A percentile compares a stretch with the other conserved stretches of the same genome.
Conservation (phyloP, 352 stramenopile genomes). For the Phytophthora idaei region DNA sequence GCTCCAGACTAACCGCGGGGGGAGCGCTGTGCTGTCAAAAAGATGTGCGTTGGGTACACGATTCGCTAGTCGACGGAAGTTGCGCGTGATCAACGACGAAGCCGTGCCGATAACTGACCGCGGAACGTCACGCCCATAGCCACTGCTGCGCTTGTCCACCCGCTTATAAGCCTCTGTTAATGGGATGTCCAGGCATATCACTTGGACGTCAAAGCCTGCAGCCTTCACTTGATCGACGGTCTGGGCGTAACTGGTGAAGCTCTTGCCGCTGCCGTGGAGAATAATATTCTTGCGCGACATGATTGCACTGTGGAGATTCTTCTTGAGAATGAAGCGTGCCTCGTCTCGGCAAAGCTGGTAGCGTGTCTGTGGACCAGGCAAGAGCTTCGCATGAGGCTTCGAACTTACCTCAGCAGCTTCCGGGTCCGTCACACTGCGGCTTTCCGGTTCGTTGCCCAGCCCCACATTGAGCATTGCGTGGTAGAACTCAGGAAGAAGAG, state of each 20-base stretch:
- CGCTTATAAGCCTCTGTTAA: constrained; percentile 66
- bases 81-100: constrained; percentile 63
- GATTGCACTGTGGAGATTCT: constrained; percentile 78
- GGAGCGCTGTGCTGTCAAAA: constrained; percentile 67
- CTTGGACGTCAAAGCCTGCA: constrained; percentile 70
- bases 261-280: constrained; percentile 79
- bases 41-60: constrained; percentile 74
- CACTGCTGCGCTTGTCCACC: constrained; percentile 67
- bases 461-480: constrained; percentile 85
- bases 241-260: constrained; percentile 63
- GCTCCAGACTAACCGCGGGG: constrained; percentile 75
- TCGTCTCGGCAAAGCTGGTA: constrained; percentile 85
- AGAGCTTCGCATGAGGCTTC: constrained; percentile 27
- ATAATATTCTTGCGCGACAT: constrained; percentile 85
- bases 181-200: constrained; percentile 81
- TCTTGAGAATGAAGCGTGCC: constrained; percentile 81
- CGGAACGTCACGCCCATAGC: constrained; percentile 73
- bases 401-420: constrained; percentile 16
- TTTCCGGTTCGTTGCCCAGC: constrained; percentile 62
- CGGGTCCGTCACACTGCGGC: constrained; percentile 25
- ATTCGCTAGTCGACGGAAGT: constrained; percentile 66
- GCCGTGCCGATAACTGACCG: constrained; percentile 69
- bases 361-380: constrained; percentile 63
- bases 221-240: constrained; percentile 74
- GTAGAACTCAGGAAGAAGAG: constrained; percentile 81